A percentile compares a stretch with the other conserved stretches of the same genome.
These are phyloP conservation scores for Coniochaeta hoffmannii DNA, from an alignment of 2,329 filamentous ascomycete species.

Conservation along the genomic window DNA sequence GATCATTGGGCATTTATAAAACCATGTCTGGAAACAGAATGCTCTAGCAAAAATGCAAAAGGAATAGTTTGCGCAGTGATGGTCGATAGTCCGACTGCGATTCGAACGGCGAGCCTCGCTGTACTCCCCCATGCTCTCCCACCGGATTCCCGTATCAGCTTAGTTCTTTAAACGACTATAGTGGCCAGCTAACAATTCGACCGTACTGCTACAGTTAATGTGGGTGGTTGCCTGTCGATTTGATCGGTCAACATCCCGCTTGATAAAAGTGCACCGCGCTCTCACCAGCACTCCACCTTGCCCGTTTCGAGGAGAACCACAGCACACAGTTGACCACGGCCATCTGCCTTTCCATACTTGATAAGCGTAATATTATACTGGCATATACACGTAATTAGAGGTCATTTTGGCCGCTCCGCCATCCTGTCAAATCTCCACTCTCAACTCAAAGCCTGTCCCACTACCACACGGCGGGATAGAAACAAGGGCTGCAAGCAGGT, in stretches of 20 bases:
- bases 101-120: neutral
- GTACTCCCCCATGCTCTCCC: neutral
- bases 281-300: neutral
- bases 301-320: neutral
- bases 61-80: neutral
- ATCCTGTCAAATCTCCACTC: too few species aligned
- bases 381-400: too few species aligned
- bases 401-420: too few species aligned
- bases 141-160: neutral
- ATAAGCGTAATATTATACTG: too few species aligned
- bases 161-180: constrained; percentile 11
- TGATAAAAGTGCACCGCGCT: neutral
- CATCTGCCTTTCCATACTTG: too few species aligned
- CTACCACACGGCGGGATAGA: too few species aligned
- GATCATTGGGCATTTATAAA: too few species aligned
- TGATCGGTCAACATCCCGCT: neutral
- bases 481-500: too few species aligned
- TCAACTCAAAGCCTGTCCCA: too few species aligned
- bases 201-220: neutral
- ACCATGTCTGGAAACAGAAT: too few species aligned
- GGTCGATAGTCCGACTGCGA: neutral
- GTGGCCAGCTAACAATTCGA: neutral
- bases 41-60: neutral
- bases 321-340: neutral
- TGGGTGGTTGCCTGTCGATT: neutral